These are phyloP conservation scores for Monosporascus ibericus DNA, from an alignment of 2,329 filamentous ascomycete genomes.

Conservation along the genomic window DNA sequence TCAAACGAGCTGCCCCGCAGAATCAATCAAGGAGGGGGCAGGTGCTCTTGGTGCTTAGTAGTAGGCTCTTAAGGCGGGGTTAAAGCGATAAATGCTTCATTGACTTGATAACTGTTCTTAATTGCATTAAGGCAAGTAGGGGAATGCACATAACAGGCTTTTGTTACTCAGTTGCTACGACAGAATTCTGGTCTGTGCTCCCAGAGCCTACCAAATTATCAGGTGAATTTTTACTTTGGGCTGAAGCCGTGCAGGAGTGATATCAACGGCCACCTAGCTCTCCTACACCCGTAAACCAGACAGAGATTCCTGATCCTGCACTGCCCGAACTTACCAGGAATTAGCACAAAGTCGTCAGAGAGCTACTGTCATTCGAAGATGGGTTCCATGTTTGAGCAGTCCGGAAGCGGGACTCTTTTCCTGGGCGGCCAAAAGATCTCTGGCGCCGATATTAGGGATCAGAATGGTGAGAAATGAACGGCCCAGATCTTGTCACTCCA, in stretches of 20 bases:
- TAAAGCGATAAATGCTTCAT: background rate
- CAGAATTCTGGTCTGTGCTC: background rate
- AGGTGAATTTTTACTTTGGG: background rate
- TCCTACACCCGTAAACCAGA: background rate
- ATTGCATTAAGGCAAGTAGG: background rate
- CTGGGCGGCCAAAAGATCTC: constrained; percentile 97
- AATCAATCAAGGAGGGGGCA: background rate
- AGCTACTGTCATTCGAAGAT: constrained; percentile 41
- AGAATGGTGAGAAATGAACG: constrained; percentile 64
- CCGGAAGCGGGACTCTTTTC: constrained; percentile 92
- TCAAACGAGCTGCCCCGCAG: background rate
- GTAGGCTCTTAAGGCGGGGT: background rate
- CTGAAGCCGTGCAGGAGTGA: background rate
- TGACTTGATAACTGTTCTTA: background rate
- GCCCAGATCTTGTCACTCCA: background rate
- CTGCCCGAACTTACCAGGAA: constrained; percentile 1
- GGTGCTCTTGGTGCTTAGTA: background rate
- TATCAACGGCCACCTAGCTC: background rate
- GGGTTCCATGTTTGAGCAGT: constrained; percentile 94
- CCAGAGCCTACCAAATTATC: background rate
- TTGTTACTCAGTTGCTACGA: too few species aligned
- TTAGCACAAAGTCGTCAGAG: background rate
- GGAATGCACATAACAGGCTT: background rate
- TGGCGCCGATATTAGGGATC: constrained; percentile 91
- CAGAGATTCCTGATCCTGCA: too few species aligned